Base-by-base conservation (phyloP, 768 basidiomycete genomes). In the Russula emetica region DNA sequence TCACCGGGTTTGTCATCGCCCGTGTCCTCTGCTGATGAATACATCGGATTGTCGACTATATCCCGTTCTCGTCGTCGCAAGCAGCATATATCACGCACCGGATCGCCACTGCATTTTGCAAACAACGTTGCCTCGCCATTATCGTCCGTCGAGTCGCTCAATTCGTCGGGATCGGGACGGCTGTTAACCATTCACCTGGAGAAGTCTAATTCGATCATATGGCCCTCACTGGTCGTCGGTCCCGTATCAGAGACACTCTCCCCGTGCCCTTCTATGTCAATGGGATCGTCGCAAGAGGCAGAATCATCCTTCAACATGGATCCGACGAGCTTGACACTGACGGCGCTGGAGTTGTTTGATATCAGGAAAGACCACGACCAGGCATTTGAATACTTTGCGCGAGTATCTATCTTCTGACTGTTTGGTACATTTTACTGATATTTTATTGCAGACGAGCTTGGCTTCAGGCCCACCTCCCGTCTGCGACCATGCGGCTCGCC, bases 371-470 rank as follows among this genome's bases (percentile, higher is more conserved):
- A 90, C 55, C 84, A 81, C 63, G 86, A 88, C 50, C 86, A 85
- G 63, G 90, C 90, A 4, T 92, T 92, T 67, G 90, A 92, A 75
- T 90, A 81, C 68, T 89, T 91, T 68, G 73, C 90, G 90, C 87
- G 70, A 72, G 89, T 80, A 42, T 52, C 54, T 64, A 13, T 40
- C 51, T 49, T 6, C 3, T 36, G 50, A 11, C 4, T 10, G 22
- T n/a, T 2, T 32, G 20, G 20, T 42, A 7, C 38, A 32, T 40
- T 52, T 13, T 51, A 16, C 51, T 55, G 38, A 61, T 45, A 42
- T 44, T 40, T 3, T 52, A 45, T 51, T 28, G 20, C 69, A 92
- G 90, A 66, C 90, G 89, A 55, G 88, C 90, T 38, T 92, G 90
- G 90, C 86, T 86, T 58, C 87, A 87, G 72, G 83, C 86, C 3